Conservation (phyloP, 2,329 filamentous ascomycete genomes). For the Microdochium trichocladiopsis region DNA sequence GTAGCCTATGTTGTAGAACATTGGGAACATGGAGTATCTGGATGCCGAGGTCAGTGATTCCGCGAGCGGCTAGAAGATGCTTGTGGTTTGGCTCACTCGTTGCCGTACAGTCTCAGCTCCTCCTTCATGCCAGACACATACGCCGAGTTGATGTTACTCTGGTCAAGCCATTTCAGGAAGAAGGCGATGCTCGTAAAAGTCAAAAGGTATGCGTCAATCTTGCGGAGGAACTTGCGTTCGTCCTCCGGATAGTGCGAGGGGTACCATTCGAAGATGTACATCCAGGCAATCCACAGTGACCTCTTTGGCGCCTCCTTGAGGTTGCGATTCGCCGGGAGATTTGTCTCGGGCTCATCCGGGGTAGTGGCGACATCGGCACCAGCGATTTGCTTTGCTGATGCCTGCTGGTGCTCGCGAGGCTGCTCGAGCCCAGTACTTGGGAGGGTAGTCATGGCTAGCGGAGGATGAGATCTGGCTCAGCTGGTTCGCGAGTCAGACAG, state of each 20-base stretch:
- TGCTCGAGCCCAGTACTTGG: neutral
- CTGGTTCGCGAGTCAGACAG: neutral
- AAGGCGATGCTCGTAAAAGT: conserved; percentile 10
- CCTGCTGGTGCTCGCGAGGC: neutral
- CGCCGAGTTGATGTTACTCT: conserved; percentile 16
- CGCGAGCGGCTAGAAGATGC: too few relatives aligned
- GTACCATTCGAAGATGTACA: conserved; percentile 18
- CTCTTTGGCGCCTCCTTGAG: conserved; percentile 6
- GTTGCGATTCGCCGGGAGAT: neutral
- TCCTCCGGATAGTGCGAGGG: conserved; percentile 9
- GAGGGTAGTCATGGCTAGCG: too few relatives aligned
- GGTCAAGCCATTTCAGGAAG: conserved; percentile 11
- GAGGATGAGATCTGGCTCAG: neutral
- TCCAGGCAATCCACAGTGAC: conserved; percentile 9
- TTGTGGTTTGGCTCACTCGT: too few relatives aligned
- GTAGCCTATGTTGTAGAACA: conserved; percentile 9
- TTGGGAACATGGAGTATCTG: conserved; percentile 7
- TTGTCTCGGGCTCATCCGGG: neutral
- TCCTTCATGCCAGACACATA: conserved; percentile 23
- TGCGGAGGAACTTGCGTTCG: conserved; percentile 8
- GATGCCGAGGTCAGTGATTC: too few relatives aligned
- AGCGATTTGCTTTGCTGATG: neutral
- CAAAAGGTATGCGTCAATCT: conserved; percentile 9
- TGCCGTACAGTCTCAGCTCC: conserved; percentile 15
- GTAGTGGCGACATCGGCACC: neutral